Evolutionary conservation across 306 rosid species (phyloP).

Genomic region (Spatholobus suberectus): DNA sequence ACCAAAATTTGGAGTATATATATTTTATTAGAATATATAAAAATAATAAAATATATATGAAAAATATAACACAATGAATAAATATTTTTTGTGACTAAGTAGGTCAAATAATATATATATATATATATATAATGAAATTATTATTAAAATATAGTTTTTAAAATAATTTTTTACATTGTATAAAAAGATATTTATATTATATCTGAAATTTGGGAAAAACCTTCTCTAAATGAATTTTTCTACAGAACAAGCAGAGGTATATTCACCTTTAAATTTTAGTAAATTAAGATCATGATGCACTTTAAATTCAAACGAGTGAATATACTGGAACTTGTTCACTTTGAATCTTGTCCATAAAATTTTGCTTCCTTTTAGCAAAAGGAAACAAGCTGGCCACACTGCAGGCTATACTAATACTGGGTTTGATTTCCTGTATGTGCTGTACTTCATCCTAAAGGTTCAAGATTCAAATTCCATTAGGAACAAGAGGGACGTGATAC

Average conservation of each 20-base stretch:
- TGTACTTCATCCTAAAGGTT: constrained; percentile 1
- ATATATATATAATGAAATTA: neutral
- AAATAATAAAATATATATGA: neutral
- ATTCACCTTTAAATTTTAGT: neutral
- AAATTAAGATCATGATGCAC: neutral
- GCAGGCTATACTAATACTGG: neutral
- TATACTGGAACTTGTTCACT: neutral
- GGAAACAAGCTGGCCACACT: neutral
- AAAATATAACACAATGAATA: neutral
- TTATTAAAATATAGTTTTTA: neutral
- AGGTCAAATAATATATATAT: neutral
- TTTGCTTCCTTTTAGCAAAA: neutral
- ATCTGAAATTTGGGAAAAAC: neutral
- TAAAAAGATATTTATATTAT: neutral
- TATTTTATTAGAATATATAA: neutral
- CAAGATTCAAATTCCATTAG: neutral
- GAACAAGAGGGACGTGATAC: neutral
- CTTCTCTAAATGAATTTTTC: neutral
- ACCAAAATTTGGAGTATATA: neutral
- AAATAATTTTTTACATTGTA: neutral
- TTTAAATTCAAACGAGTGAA: neutral
- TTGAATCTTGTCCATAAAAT: neutral
- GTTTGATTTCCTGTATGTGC: neutral
- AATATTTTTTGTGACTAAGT: neutral
- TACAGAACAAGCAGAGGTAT: neutral